Evolutionary conservation across 1,284 basidiomycete genomes (phyloP).

Genomic region (Austropuccinia psidii): DNA sequence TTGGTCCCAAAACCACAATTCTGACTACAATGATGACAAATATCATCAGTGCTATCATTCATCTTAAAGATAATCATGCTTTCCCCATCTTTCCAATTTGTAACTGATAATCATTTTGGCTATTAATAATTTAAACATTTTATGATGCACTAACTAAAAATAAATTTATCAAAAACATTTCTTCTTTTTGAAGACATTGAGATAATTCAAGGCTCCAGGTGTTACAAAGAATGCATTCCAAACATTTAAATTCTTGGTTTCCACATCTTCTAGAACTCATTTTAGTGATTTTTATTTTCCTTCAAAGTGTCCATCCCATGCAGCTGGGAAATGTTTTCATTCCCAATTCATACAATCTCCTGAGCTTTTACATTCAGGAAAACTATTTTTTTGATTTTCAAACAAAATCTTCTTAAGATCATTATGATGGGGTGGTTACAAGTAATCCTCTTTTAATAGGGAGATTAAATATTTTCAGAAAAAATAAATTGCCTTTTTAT

Average conservation of each 20-base stretch:
- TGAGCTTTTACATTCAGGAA: neutral
- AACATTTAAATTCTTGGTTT: constrained; percentile 12
- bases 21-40: neutral
- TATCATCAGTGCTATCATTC: neutral
- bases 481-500: neutral
- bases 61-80: neutral
- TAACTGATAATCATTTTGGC: neutral
- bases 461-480: neutral
- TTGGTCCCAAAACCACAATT: too few relatives aligned
- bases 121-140: too few relatives aligned
- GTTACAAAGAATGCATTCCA: constrained; percentile 4
- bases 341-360: neutral
- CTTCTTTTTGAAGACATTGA: neutral
- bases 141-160: too few relatives aligned
- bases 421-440: neutral
- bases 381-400: neutral
- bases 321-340: neutral
- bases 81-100: too few relatives aligned
- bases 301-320: neutral
- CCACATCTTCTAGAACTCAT: neutral
- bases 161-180: neutral
- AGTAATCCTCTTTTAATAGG: neutral
- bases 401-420: neutral
- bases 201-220: constrained; percentile 4
- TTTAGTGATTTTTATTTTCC: constrained; percentile 7